Evolutionary conservation across 1,284 basidiomycete species (phyloP), one percentile per base, ranked within the genome.

Genomic region (Termitomyces sp.): DNA sequence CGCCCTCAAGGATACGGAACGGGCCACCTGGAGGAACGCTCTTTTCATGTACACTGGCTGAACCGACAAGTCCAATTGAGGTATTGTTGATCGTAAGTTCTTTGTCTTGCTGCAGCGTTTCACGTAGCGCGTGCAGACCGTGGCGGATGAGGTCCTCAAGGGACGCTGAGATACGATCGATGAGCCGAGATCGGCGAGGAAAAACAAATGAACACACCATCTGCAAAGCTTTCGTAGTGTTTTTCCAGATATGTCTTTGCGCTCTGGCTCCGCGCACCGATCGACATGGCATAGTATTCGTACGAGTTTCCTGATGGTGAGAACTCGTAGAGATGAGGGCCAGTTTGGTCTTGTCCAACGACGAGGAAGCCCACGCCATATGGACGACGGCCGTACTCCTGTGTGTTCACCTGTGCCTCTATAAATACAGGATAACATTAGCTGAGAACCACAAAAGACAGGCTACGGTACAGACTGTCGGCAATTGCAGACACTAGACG

Each of bases 361-460:
- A 99, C 94, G 54, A 99, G 86, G 80, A 99, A 98, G 24, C 97
- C 97, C 7, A 99, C 97, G 70, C 97, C 97, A 66, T 99, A 99
- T 5, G 97, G 97, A 57, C 97, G 82, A 64, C 93, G 85, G 57
- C 97, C 97, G 70, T 99, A 99, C 72, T 98, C 92, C 76, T 99
- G 97, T 0, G 97, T 99, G 75, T 99, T 99, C 52, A 94, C 90
- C 74, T 99, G 97, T 0, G 97, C 97, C 84, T 95, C 94, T 95
- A 70, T 19, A 28, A 7, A 24, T 24, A 5, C 5, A 19, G 21
- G 36, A 59, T 33, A 19, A 61, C 36, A 56, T 56, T 28, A 52
- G 43, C 28, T 2, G 4, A 33, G 19, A 30, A 9, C 5, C 21
- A 41, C 26, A 19, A 45, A 21, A 34, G 42, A 26, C 17, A 46